Evolutionary conservation across 2,329 filamentous ascomycete genomes (phyloP).

Genomic region (Nigrospora osmanthi): DNA sequence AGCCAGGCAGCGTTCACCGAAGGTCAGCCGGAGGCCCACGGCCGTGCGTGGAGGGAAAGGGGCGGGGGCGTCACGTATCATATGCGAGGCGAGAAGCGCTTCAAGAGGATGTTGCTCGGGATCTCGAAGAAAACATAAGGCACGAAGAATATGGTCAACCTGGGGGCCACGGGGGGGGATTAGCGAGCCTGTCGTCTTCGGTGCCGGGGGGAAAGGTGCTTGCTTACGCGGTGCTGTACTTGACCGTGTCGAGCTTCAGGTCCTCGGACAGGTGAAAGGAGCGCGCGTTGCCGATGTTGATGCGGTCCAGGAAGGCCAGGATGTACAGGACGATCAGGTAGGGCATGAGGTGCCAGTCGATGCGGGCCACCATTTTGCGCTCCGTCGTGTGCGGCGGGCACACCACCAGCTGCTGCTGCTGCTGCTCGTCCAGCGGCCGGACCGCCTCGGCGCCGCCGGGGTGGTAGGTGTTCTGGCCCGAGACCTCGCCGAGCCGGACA

Average conservation of each 20-base stretch:
- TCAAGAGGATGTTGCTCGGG: slow-evolving; percentile 65
- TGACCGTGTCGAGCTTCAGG: slow-evolving; percentile 45
- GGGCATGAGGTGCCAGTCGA: slow-evolving; percentile 65
- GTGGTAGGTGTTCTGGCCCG: slow-evolving; percentile 18
- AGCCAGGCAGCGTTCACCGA: slow-evolving; percentile 51
- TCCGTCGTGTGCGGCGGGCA: slow-evolving; percentile 53
- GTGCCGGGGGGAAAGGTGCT: not conserved
- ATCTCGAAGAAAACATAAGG: slow-evolving; percentile 69
- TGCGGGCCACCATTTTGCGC: slow-evolving; percentile 56
- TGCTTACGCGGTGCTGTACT: slow-evolving; percentile 57
- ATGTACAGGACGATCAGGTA: slow-evolving; percentile 58
- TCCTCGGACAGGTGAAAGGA: slow-evolving; percentile 59
- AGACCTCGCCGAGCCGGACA: slow-evolving; percentile 4
- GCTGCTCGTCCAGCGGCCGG: not conserved
- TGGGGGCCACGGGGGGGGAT: slow-evolving; percentile 10
- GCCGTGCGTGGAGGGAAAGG: slow-evolving; percentile 47
- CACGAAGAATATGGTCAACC: slow-evolving; percentile 74
- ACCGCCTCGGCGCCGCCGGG: slow-evolving; percentile 13
- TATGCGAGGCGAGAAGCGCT: slow-evolving; percentile 35
- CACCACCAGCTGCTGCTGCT: too few relatives aligned
- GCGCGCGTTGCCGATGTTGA: slow-evolving; percentile 74
- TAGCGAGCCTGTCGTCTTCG: slow-evolving; percentile 3
- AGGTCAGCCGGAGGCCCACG: not conserved
- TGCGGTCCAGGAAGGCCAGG: slow-evolving; percentile 41
- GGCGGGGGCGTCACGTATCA: slow-evolving; percentile 37